phyloP scores from a whole-genome alignment of 148 eudicot species.

The Gaultheria prostrata region DNA sequence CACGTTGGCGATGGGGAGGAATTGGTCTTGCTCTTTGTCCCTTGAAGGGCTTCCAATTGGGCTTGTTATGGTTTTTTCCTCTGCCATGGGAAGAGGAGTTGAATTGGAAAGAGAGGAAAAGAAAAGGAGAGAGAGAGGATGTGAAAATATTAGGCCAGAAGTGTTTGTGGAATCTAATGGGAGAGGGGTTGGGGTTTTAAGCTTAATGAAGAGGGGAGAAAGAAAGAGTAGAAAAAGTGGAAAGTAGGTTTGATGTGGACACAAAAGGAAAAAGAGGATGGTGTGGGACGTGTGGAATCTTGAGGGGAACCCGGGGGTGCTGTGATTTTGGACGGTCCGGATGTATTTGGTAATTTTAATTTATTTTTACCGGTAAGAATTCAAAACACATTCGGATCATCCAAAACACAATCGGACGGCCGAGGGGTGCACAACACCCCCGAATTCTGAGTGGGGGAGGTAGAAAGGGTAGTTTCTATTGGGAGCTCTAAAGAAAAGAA shows the following conservation, averaged over 20 bases:
- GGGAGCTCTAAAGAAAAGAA: not conserved
- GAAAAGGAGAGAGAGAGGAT: not conserved
- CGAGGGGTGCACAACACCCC: no score
- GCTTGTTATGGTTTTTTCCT: not conserved
- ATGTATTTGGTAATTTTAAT: no score
- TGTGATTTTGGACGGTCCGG: no score
- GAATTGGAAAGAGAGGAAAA: not conserved
- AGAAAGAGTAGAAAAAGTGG: not conserved
- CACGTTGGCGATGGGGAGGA: not conserved
- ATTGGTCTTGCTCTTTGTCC: not conserved
- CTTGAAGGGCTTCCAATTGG: not conserved
- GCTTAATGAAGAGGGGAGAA: not conserved
- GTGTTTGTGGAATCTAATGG: not conserved
- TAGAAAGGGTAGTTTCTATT: not conserved
- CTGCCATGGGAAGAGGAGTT: constrained; percentile 19
- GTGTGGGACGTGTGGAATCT: constrained; percentile 11
- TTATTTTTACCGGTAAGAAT: no score
- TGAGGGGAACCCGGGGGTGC: no score
- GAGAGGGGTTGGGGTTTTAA: not conserved
- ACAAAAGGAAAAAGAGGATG: not conserved
- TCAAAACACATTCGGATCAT: no score
- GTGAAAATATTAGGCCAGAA: not conserved
- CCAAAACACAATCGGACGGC: no score
- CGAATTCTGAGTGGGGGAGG: no score
- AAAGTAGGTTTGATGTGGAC: constrained; percentile 19